phyloP scores from a whole-genome alignment of 2,329 filamentous ascomycete genomes.

The Aureobasidium sp. region DNA sequence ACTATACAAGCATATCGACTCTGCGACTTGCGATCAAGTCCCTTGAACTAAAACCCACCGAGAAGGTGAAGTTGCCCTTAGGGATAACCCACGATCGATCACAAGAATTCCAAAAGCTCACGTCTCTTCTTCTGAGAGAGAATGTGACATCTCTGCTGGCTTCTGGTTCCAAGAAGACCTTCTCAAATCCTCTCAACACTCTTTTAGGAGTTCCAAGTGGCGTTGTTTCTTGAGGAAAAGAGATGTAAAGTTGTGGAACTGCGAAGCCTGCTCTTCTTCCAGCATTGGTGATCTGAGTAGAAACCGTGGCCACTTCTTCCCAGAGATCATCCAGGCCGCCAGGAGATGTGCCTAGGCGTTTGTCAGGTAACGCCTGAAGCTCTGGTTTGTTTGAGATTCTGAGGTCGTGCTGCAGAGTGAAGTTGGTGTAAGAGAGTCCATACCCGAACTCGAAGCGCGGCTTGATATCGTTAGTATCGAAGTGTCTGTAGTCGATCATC shows the following conservation, averaged over 20 bases:
- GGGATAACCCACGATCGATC: slow-evolving; percentile 63
- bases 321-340: slow-evolving; percentile 69
- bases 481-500: slow-evolving; percentile 61
- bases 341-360: slow-evolving; percentile 35
- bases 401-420: slow-evolving; percentile 38
- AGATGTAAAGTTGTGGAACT: slow-evolving; percentile 63
- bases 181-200: slow-evolving; percentile 70
- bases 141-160: slow-evolving; percentile 57
- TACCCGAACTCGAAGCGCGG: slow-evolving; percentile 53
- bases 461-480: slow-evolving; percentile 45
- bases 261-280: slow-evolving; percentile 70
- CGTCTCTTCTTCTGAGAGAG: slow-evolving; percentile 62
- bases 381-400: slow-evolving; percentile 41
- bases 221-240: slow-evolving; percentile 37
- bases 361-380: slow-evolving; percentile 34
- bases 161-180: slow-evolving; percentile 58
- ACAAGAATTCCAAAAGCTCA: slow-evolving; percentile 70
- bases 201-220: slow-evolving; percentile 40
- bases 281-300: slow-evolving; percentile 74
- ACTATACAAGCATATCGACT: no score
- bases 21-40: no score
- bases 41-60: slow-evolving; percentile 40
- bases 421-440: slow-evolving; percentile 48
- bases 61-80: slow-evolving; percentile 33
- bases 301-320: slow-evolving; percentile 72